A percentile compares a stretch with the other conserved stretches of the same genome.
These are phyloP conservation scores for Hanseniaspora thailandica DNA, from an alignment of 805 yeast genomes.

Conservation along the genomic window DNA sequence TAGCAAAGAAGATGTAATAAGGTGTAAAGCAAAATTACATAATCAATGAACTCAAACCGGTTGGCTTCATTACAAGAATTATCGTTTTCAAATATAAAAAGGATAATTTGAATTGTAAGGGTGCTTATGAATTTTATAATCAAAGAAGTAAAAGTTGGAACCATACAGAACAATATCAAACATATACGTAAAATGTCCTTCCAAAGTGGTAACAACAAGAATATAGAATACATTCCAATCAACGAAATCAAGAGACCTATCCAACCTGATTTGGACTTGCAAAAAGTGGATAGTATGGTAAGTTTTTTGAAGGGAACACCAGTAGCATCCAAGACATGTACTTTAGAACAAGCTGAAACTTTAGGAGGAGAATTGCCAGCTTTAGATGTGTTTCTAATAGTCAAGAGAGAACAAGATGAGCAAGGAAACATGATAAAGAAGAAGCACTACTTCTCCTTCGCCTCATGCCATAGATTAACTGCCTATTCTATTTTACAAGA, in stretches of 20 bases:
- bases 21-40: background rate
- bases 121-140: too few relatives aligned
- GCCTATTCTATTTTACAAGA: constrained; percentile 54
- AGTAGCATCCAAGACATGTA: constrained; percentile 50
- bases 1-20: too few relatives aligned
- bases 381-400: constrained; percentile 54
- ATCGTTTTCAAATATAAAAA: too few relatives aligned
- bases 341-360: constrained; percentile 30
- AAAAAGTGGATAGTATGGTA: constrained; percentile 69
- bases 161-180: background rate
- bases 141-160: background rate
- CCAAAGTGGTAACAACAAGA: constrained; percentile 47
- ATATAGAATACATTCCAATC: constrained; percentile 51
- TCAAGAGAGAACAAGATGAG: constrained; percentile 47
- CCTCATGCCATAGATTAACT: constrained; percentile 83
- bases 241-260: constrained; percentile 65
- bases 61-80: too few relatives aligned
- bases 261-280: constrained; percentile 66
- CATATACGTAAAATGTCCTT: constrained; percentile 42
- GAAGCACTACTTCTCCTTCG: constrained; percentile 64
- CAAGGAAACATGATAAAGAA: background rate
- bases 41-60: too few relatives aligned
- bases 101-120: background rate
- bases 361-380: constrained; percentile 62
- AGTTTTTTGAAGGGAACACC: constrained; percentile 57